Conservation (phyloP, 2,329 filamentous ascomycete genomes). For the Fusarium sp. region DNA sequence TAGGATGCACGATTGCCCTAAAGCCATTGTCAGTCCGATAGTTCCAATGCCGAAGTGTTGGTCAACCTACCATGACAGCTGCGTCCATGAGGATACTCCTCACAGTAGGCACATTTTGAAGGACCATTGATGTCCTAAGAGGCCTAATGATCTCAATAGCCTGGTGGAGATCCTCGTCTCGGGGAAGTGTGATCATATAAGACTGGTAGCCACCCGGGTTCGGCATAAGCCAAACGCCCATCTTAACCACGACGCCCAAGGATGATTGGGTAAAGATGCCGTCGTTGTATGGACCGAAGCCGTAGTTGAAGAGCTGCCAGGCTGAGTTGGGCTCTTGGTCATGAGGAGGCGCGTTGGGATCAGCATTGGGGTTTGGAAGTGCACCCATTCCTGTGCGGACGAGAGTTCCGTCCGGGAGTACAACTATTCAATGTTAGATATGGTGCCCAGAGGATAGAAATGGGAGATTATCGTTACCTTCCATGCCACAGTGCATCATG, state of each 20-base stretch:
- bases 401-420: constrained; percentile 26
- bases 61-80: constrained; percentile 26
- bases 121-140: constrained; percentile 33
- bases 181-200: constrained; percentile 37
- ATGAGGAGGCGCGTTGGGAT: constrained; percentile 25
- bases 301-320: constrained; percentile 37
- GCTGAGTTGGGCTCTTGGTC: constrained; percentile 31
- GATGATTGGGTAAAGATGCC: constrained; percentile 33
- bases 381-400: constrained; percentile 37
- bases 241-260: constrained; percentile 35
- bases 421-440: background rate
- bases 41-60: no score
- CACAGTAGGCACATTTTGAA: constrained; percentile 39
- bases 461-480: constrained; percentile 5
- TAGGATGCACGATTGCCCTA: constrained; percentile 23
- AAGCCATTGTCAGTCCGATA: background rate
- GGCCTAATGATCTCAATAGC: constrained; percentile 39
- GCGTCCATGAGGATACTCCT: constrained; percentile 36
- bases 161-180: constrained; percentile 36
- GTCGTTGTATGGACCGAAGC: constrained; percentile 33
- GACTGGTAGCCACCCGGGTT: constrained; percentile 33
- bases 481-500: constrained; percentile 37
- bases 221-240: constrained; percentile 36
- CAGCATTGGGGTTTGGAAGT: constrained; percentile 27
- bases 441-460: background rate